Evolutionary conservation across 73 alveolate genomes (phyloP), one percentile per base, ranked within the genome.

Genomic region (Blepharisma japonicum): DNA sequence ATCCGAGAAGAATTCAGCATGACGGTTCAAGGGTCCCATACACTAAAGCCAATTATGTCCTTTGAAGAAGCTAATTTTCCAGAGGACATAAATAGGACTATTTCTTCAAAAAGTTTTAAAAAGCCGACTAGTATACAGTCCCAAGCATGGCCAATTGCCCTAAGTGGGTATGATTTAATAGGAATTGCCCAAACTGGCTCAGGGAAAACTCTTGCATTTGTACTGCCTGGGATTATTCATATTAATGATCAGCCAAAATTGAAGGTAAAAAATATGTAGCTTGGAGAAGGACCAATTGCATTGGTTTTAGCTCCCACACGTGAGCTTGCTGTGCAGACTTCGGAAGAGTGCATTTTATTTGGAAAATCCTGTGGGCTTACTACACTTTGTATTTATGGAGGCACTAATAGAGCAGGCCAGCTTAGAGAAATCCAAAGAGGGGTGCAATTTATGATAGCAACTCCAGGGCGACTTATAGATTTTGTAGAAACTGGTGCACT

Each of bases 381-480:
- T 70, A 88, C 85, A 6, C 94, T 94, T 39, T 89, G 97, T 67
- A 93, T 94, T 71, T 94, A 90, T 83, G 99, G 99, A 11, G 99
- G 99, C 0, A 90, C 96, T 55, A 92, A 91, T 32, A 87, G 94
- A 66, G 94, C 94, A n/a, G 97, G 96, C 46, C 94, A 96, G 83
- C 89, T 96, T 45, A 81, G 91, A 66, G 96, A 91, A 71, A 83
- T 96, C 56, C 94, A 94, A 76, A 87, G 94, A 86, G 98, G 98
- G 18, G 96, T 94, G 20, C 98, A 96, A 81, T 92, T 96, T 6
- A 98, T 95, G 4, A 98, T 96, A 27, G 93, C 97, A 23, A 96
- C 99, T n/a, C 99, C 99, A 14, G 99, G 99, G n/a, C 83, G 99
- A 83, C 85, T 96, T 92, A 96, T 94, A 32, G 99, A 96, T 78